Percentiles rank a stretch among this genome's conserved stretches.
These are phyloP conservation scores for Agarophyton chilense DNA, from an alignment of 23 red algal species.

Conservation along the genomic window DNA sequence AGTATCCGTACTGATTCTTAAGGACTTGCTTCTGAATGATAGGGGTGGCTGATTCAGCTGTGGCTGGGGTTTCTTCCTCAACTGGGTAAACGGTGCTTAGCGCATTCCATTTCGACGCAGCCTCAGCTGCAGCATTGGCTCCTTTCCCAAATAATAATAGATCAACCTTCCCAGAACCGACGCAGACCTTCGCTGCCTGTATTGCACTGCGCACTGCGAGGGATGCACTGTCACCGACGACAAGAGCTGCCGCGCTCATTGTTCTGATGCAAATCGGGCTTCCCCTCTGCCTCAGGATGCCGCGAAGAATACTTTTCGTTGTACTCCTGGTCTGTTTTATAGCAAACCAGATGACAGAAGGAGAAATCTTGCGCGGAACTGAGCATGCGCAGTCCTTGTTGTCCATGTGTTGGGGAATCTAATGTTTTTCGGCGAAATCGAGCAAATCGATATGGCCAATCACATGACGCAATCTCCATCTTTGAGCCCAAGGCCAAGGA, in stretches of 20 bases:
- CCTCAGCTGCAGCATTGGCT: constrained; percentile 9
- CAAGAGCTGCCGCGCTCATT: constrained; percentile 25
- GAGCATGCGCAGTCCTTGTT: too few species aligned
- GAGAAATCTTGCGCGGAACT: too few species aligned
- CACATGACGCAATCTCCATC: not conserved
- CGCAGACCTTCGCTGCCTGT: constrained; percentile 30
- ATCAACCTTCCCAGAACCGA: constrained; percentile 33
- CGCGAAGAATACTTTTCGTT: not conserved
- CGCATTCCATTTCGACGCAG: constrained; percentile 37
- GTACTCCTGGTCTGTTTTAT: not conserved
- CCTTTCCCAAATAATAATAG: constrained; percentile 33
- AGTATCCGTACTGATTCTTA: constrained; percentile 41
- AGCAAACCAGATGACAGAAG: not conserved
- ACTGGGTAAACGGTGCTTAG: constrained; percentile 47
- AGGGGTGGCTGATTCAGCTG: constrained; percentile 51
- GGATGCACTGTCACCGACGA: constrained; percentile 45
- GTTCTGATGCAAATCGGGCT: not conserved
- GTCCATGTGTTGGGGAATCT: too few species aligned
- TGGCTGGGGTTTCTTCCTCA: constrained; percentile 5
- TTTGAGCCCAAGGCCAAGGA: not conserved
- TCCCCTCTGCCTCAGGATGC: not conserved
- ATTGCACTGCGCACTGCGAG: constrained; percentile 45
- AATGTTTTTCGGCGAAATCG: not conserved
- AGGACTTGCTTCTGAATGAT: constrained; percentile 31
- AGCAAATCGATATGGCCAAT: not conserved